Percentiles rank a stretch among this genome's conserved stretches.
phyloP scores from a whole-genome alignment of 257 asterid species.

The Eustoma russellianum region DNA sequence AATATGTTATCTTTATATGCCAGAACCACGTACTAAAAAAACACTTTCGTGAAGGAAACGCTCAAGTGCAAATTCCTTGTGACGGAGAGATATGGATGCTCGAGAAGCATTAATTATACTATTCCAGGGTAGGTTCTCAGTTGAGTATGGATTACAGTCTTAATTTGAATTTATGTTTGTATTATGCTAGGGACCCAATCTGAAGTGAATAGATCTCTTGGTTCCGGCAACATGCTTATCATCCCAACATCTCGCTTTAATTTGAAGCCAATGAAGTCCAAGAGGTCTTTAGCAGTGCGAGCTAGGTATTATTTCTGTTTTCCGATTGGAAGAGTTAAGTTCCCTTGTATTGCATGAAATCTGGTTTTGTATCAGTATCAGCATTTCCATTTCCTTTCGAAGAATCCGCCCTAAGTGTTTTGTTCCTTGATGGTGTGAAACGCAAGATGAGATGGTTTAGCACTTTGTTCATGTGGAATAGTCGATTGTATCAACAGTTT shows the following conservation, averaged over 20 bases:
- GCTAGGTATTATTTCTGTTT: slow-evolving; percentile 17
- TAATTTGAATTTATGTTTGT: background rate
- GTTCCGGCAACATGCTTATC: slow-evolving; percentile 9
- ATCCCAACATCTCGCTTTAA: slow-evolving; percentile 6
- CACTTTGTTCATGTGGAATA: too few species aligned
- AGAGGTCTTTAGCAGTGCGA: slow-evolving; percentile 17
- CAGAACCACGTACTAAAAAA: too few species aligned
- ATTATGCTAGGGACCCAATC: slow-evolving; percentile 14
- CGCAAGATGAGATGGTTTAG: too few species aligned
- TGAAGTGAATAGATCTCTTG: slow-evolving; percentile 10
- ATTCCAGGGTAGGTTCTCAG: background rate
- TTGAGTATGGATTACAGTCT: background rate
- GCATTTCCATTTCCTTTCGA: too few species aligned
- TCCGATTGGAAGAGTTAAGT: background rate
- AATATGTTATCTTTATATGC: too few species aligned
- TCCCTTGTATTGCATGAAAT: background rate
- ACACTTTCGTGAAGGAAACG: too few species aligned
- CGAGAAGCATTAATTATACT: background rate
- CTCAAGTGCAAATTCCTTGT: too few species aligned
- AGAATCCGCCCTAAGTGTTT: background rate
- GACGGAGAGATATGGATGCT: too few species aligned
- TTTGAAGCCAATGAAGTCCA: slow-evolving; percentile 16
- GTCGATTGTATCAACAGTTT: too few species aligned
- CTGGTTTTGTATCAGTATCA: too few species aligned
- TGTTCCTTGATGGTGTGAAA: background rate